phyloP scores from a whole-genome alignment of 768 basidiomycete species.

The Kwoniella sp. region DNA sequence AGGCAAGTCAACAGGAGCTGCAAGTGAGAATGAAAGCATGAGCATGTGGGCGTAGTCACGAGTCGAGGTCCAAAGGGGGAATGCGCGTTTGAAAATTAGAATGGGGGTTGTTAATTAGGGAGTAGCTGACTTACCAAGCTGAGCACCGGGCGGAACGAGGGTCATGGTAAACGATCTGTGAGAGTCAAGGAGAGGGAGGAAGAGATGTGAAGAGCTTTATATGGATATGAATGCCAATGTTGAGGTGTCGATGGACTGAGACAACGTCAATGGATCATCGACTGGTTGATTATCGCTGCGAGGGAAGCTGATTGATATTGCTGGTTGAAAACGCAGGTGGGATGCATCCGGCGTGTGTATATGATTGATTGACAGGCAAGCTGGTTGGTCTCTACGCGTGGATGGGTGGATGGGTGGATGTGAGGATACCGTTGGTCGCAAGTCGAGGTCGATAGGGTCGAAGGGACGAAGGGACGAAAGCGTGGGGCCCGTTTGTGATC shows the following conservation, averaged over 20 bases:
- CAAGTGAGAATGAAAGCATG: background rate
- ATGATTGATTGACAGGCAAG: too few relatives aligned
- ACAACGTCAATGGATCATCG: too few relatives aligned
- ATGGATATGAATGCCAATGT: background rate
- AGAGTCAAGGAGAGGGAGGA: background rate
- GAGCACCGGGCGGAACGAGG: slow-evolving; percentile 36
- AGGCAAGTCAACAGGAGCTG: slow-evolving; percentile 47
- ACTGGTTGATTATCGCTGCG: too few relatives aligned
- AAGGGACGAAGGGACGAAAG: background rate
- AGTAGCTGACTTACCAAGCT: slow-evolving; percentile 31
- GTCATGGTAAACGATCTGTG: slow-evolving; percentile 25
- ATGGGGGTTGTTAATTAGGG: background rate
- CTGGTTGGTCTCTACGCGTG: background rate
- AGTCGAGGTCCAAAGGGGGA: too few relatives aligned
- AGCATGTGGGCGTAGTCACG: background rate
- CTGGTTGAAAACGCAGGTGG: too few relatives aligned
- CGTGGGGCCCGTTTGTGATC: background rate
- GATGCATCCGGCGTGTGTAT: too few relatives aligned
- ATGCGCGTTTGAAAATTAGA: background rate
- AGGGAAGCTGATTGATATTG: too few relatives aligned
- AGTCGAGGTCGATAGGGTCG: background rate
- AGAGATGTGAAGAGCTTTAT: background rate
- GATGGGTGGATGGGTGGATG: too few relatives aligned
- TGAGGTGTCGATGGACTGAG: background rate
- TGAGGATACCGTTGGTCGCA: too few relatives aligned